Conservation (phyloP, 176 grass and related monocot genomes). For the Zizania latifolia region DNA sequence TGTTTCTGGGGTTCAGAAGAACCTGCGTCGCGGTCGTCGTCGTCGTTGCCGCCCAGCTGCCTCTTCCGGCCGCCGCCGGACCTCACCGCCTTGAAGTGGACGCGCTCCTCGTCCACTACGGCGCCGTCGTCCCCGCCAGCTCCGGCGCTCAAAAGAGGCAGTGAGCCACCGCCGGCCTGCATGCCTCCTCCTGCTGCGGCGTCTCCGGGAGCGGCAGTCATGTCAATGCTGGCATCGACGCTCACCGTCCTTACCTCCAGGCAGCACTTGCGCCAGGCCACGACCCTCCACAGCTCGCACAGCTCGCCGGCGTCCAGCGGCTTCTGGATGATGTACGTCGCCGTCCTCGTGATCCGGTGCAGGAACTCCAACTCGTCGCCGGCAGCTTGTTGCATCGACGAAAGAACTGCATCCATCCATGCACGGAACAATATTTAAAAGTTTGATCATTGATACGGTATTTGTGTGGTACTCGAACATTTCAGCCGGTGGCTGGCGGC, state of each 20-base stretch:
- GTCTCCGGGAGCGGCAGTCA: neutral
- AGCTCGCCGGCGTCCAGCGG: neutral
- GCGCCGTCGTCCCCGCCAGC: neutral
- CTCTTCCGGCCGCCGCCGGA: neutral
- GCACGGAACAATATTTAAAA: too few relatives aligned
- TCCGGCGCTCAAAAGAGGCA: too few relatives aligned
- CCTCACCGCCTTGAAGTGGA: neutral
- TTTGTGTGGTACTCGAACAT: too few relatives aligned
- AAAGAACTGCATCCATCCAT: neutral
- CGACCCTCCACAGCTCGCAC: neutral
- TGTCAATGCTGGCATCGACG: neutral
- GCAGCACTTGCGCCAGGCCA: neutral
- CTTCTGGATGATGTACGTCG: neutral
- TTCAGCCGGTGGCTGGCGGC: too few relatives aligned
- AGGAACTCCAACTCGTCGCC: neutral
- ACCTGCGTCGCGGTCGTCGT: neutral
- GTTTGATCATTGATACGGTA: too few relatives aligned
- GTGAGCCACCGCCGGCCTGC: neutral
- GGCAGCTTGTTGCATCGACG: neutral
- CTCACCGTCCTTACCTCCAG: neutral
- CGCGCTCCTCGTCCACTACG: neutral
- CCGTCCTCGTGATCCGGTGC: neutral
- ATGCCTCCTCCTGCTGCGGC: too few relatives aligned
- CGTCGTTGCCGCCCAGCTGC: too few relatives aligned
- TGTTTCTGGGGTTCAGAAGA: neutral